These are phyloP conservation scores for Kluyveromyces marxianus DNA, from an alignment of 1,139 yeast species.

Conservation along the genomic window DNA sequence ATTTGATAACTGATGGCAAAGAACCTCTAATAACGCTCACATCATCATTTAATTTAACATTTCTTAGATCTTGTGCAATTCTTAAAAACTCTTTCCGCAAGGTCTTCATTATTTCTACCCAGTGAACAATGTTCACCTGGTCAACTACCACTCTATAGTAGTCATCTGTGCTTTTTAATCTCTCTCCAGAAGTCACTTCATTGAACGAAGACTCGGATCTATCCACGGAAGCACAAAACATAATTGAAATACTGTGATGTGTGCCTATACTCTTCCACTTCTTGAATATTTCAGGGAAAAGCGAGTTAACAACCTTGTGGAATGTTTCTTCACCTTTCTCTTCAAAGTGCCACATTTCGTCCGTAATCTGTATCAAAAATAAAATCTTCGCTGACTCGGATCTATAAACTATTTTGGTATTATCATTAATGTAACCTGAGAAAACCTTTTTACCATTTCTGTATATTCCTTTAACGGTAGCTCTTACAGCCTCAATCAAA, in stretches of 20 bases:
- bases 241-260: conserved; percentile 87
- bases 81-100: conserved; percentile 78
- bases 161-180: conserved; percentile 62
- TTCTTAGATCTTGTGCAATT: conserved; percentile 67
- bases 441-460: conserved; percentile 61
- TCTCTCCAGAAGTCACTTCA: conserved; percentile 60
- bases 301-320: conserved; percentile 82
- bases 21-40: conserved; percentile 42
- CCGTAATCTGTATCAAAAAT: conserved; percentile 78
- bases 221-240: conserved; percentile 72
- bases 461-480: conserved; percentile 60
- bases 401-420: conserved; percentile 75
- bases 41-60: conserved; percentile 35
- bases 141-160: conserved; percentile 92
- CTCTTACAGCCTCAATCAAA: conserved; percentile 57
- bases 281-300: conserved; percentile 82
- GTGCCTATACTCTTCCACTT: conserved; percentile 83
- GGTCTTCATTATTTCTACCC: conserved; percentile 90
- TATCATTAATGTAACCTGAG: conserved; percentile 59
- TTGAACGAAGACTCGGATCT: conserved; percentile 49
- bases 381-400: conserved; percentile 84
- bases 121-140: conserved; percentile 76
- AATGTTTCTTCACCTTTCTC: conserved; percentile 93
- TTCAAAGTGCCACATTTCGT: conserved; percentile 98
- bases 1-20: conserved; percentile 79